Base-by-base conservation (phyloP, 2,329 filamentous ascomycete genomes). In the Paraphaeosphaeria minitans region DNA sequence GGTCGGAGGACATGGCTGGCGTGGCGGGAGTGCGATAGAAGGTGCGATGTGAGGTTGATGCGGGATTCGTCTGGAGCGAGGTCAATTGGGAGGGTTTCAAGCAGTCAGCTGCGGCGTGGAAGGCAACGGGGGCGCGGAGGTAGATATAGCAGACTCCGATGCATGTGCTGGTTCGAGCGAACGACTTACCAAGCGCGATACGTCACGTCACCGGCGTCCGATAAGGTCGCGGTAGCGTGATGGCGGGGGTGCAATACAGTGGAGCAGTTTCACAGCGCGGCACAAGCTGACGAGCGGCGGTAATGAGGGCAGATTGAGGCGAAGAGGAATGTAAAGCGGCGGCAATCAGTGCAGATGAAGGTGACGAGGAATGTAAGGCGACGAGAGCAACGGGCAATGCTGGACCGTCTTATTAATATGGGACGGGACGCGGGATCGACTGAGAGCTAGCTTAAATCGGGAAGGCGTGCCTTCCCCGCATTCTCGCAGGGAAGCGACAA, bases 1-100 rank as follows among this genome's bases (percentile, higher is more conserved):
- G 74, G 66, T 74, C 77, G 66, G 74, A 72, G 55, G 75, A 74
- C 73, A 76, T 77, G 60, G 55, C 53, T 50, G 48, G 54, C 27
- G 29, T 19, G 22, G 58, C 56, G 57, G 45, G 55, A 37, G 24
- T 31, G 21, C 16, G 56, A 31, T 43, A 41, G 42, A 13, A 54
- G 46, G 29, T 31, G 59, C 31, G 56, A 42, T 27, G 45, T 35
- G 19, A 10, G 52, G 16, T 22, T 41, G 43, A 12, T 33, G 37
- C 22, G 8, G 56, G 37, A 35, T 50, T 19, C 16, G 27, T 47
- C 45, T 55, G 59, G 33, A 22, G n/a, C 48, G 33, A 14, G 19
- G 50, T 50, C 22, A 46, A 41, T 55, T 35, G 37, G 59, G 47
- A n/a, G n/a, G 33, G 53, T 16, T 22, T 19, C n/a, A 35, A 49